Percentiles rank a stretch among this genome's conserved stretches.
These are phyloP conservation scores for Phytophthora citrophthora DNA, from an alignment of 352 stramenopile genomes.

Conservation along the genomic window DNA sequence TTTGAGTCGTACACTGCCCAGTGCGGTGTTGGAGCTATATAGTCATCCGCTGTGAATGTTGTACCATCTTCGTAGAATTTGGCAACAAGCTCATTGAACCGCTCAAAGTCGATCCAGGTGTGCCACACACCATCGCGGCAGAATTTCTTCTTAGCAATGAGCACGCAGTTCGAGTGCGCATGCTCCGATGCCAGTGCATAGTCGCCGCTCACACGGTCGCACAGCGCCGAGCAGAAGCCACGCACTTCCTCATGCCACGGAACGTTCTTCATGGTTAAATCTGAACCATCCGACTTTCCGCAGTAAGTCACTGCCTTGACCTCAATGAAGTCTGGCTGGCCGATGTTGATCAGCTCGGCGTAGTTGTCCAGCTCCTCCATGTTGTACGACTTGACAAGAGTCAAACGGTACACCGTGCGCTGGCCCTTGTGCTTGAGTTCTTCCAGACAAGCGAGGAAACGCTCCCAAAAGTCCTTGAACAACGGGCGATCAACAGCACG, in stretches of 20 bases:
- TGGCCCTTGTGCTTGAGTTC: constrained; percentile 95
- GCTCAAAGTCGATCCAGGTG: constrained; percentile 99
- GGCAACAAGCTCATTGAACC: constrained; percentile 92
- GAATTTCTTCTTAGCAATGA: constrained; percentile 94
- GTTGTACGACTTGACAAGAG: constrained; percentile 98
- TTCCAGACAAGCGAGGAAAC: constrained; percentile 92
- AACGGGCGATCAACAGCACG: constrained; percentile 96
- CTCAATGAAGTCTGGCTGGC: constrained; percentile 93
- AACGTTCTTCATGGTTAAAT: constrained; percentile 98
- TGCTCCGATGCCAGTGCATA: constrained; percentile 97
- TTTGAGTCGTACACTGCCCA: constrained; percentile 96
- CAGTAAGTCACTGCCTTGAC: constrained; percentile 99
- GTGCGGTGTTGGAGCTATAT: constrained; percentile 93
- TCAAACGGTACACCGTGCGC: constrained; percentile 97
- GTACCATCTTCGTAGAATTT: constrained; percentile 85
- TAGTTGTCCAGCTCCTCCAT: constrained; percentile 97
- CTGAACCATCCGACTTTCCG: constrained; percentile 97
- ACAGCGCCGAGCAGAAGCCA: constrained; percentile 88
- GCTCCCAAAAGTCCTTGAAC: constrained; percentile 98
- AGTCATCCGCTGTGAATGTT: constrained; percentile 94
- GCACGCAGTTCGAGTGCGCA: constrained; percentile 96
- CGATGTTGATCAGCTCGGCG: constrained; percentile 93
- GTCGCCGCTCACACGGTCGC: constrained; percentile 75
- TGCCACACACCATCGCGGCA: constrained; percentile 93
- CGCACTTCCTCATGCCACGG: constrained; percentile 98